Evolutionary conservation across 345 rosid genomes (phyloP).

Genomic region (Physaria fendleri): DNA sequence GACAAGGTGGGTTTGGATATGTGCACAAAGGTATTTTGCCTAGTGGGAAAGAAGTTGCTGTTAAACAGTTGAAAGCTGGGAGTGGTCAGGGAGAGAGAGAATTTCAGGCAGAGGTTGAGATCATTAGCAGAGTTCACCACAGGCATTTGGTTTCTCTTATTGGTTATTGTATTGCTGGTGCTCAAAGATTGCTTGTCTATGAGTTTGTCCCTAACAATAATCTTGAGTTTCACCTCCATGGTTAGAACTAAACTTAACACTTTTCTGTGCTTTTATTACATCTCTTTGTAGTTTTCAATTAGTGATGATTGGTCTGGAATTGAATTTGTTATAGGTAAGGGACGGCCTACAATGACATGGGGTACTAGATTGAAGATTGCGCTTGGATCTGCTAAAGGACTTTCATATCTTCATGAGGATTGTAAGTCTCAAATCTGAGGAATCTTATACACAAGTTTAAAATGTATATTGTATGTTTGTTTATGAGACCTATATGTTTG

Average conservation of each 20-base stretch:
- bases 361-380: constrained; percentile 68
- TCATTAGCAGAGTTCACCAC: constrained; percentile 65
- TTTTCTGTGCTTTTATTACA: not conserved
- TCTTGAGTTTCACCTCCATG: constrained; percentile 60
- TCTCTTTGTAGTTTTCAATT: not conserved
- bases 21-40: constrained; percentile 66
- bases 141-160: constrained; percentile 62
- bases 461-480: not conserved
- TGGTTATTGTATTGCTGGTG: constrained; percentile 54
- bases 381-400: constrained; percentile 85
- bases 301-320: not conserved
- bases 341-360: constrained; percentile 78
- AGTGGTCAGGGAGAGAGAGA: constrained; percentile 64
- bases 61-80: constrained; percentile 59
- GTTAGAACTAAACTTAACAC: constrained; percentile 24
- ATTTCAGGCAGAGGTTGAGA: constrained; percentile 68
- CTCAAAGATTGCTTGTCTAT: constrained; percentile 57
- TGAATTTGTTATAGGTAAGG: constrained; percentile 44
- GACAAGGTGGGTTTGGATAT: constrained; percentile 70
- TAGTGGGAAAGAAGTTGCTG: constrained; percentile 54
- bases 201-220: constrained; percentile 65
- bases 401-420: constrained; percentile 96
- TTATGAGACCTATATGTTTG: not conserved
- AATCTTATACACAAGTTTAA: not conserved
- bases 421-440: constrained; percentile 36